Base-by-base conservation (phyloP, 768 basidiomycete species). In the Lactarius quietus region DNA sequence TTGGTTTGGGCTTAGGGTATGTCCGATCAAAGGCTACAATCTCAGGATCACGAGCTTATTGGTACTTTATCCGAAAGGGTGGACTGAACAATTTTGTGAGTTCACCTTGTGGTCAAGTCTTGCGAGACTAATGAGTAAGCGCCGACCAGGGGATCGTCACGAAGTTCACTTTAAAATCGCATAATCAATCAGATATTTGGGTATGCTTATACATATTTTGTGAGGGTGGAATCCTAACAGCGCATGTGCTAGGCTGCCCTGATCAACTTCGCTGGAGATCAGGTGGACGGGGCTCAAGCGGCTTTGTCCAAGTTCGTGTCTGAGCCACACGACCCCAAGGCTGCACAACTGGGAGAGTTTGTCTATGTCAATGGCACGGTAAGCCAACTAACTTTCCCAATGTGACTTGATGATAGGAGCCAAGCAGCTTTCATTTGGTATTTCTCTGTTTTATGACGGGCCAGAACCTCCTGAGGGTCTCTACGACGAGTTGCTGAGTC, bases 1-100 rank as follows among this genome's bases (percentile, higher is more conserved):
- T 12, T 68, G 63, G 63, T 68, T 68, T 15, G 66, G 36, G 29
- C 66, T 68, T 15, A 55, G 59, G 60, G 66, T 67, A n/a, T 20
- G 54, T 52, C 14, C 38, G 0, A 18, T 6, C 8, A 1, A 9
- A 45, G 10, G 33, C 10, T 33, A 20, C 8, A 8, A 35, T 28
- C 3, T 1, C 2, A 35, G 29, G 8, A 12, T 2, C 28, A 36
- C n/a, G n/a, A 29, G n/a, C 36, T 59, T n/a, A 41, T 43, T 5
- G 8, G 2, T 18, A 29, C 18, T 14, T 35, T 14, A 0, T 29
- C 23, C 7, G 41, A 8, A 23, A 65, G 66, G 66, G 63, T 1
- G 66, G 66, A 15, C 52, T 58, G 23, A 65, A 68, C 18, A 68
- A 68, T 38, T 68, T 33, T 31, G 66, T 68, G 17, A 61, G 33